Conservation (phyloP, 176 grass and related monocot genomes). For the Eragrostis curvula region DNA sequence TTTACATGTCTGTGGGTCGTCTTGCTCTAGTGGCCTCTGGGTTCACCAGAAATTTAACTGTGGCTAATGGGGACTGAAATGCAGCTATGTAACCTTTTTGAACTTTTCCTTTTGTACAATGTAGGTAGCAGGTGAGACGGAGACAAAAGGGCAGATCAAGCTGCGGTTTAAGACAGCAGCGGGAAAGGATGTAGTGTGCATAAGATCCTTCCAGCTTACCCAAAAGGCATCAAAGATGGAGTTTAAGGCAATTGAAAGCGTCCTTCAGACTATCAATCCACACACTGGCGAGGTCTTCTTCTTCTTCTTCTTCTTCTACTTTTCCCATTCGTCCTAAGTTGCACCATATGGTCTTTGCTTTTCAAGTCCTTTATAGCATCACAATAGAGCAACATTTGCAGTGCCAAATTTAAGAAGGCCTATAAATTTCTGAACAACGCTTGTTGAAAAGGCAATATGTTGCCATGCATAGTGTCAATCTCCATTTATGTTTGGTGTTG, state of each 20-base stretch:
- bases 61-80: slow-evolving; percentile 16
- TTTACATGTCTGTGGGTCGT: background rate
- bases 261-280: slow-evolving; percentile 97
- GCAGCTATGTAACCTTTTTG: background rate
- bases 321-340: slow-evolving; percentile 14
- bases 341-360: background rate
- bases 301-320: background rate
- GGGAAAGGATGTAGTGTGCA: slow-evolving; percentile 96
- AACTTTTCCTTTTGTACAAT: slow-evolving; percentile 13
- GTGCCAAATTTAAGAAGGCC: background rate
- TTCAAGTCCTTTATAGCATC: background rate
- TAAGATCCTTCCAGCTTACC: slow-evolving; percentile 95
- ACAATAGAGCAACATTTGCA: background rate
- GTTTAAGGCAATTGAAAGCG: slow-evolving; percentile 97
- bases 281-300: slow-evolving; percentile 76
- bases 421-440: slow-evolving; percentile 20
- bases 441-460: slow-evolving; percentile 2
- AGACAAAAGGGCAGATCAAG: slow-evolving; percentile 95
- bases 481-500: background rate
- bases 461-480: slow-evolving; percentile 6
- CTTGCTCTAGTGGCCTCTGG: background rate
- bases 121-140: slow-evolving; percentile 89
- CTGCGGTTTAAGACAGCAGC: slow-evolving; percentile 89
- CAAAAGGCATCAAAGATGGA: slow-evolving; percentile 99
- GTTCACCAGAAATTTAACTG: background rate